Evolutionary conservation across 495 filamentous ascomycete genomes (phyloP), one percentile per base, ranked within the genome.

Genomic region (Hypoxylon rickii): DNA sequence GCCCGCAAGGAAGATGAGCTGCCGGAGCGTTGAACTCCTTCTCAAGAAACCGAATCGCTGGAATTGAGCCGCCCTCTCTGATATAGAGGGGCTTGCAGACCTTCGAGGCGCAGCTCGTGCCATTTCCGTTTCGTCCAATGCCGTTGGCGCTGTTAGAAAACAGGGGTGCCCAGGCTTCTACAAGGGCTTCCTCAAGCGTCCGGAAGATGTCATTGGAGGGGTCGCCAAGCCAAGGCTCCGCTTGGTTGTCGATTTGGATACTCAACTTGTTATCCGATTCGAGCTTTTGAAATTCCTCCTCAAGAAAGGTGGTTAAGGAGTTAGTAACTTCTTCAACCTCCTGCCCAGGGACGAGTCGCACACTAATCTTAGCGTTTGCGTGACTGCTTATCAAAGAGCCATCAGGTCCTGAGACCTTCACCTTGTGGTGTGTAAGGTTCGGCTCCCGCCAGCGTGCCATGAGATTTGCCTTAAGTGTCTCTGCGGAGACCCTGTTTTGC

Each of bases 361-460:
- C 79, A 3, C 93, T 97, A 15, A 98, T 79, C 50, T 88, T 84
- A 2, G 90, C 93, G 36, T 84, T 89, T 7, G 93, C 95, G 42
- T 87, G 81, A 44, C 88, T 86, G 29, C 92, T 92, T 57, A 98
- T 96, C 19, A 96, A 83, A 10, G 90, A 90, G 2, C 89, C 88
- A 61, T 90, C 88, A 1, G 89, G 88, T 0, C 89, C 89, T 7
- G 91, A 93, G 0, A 95, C 92, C 55, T 94, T 90, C 66, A 96
- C 86, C 17, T 91, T 87, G 66, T 97, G 95, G 37, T 97, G 86
- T 0, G 94, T 97, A 19, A 97, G 76, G 15, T 92, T 93, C 0
- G 95, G 90, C 64, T 96, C 92, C n/a, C 92, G 88, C 94, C 94
- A 98, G 53, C 92, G 83, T 22, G 89, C 86, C 86, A 95, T 95